Evolutionary conservation across 129 eudicot species (phyloP).

Genomic region (Mikania micrantha): DNA sequence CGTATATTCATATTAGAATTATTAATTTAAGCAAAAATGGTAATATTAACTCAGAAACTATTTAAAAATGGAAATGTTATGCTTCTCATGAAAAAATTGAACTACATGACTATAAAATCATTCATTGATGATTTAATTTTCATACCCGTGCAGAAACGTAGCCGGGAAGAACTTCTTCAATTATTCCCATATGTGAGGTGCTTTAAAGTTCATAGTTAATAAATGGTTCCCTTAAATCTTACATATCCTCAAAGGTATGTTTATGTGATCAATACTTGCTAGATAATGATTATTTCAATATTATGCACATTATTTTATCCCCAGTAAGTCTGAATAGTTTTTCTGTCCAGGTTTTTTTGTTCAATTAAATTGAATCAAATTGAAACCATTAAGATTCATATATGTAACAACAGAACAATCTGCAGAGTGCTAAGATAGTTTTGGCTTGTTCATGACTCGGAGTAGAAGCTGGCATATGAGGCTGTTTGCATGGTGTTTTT

Average conservation of each 20-base stretch:
- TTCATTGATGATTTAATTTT: not conserved
- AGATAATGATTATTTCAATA: not conserved
- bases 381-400: constrained; percentile 1
- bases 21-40: not conserved
- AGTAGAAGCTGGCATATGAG: not conserved
- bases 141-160: constrained; percentile 53
- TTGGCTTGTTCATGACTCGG: not conserved
- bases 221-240: constrained; percentile 7
- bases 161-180: constrained; percentile 67
- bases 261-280: not conserved
- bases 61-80: not conserved
- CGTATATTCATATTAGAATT: not conserved
- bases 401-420: not conserved
- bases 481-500: not conserved
- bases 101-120: not conserved
- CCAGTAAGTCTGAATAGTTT: not conserved
- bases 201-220: constrained; percentile 85
- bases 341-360: constrained; percentile 6
- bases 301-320: not conserved
- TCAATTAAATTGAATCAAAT: not conserved
- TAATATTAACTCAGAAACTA: not conserved
- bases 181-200: constrained; percentile 59
- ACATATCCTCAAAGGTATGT: constrained; percentile 19
- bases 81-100: not conserved
- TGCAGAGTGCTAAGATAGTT: not conserved